phyloP scores from a whole-genome alignment of 345 rosid species.

The Tarenaya hassleriana region DNA sequence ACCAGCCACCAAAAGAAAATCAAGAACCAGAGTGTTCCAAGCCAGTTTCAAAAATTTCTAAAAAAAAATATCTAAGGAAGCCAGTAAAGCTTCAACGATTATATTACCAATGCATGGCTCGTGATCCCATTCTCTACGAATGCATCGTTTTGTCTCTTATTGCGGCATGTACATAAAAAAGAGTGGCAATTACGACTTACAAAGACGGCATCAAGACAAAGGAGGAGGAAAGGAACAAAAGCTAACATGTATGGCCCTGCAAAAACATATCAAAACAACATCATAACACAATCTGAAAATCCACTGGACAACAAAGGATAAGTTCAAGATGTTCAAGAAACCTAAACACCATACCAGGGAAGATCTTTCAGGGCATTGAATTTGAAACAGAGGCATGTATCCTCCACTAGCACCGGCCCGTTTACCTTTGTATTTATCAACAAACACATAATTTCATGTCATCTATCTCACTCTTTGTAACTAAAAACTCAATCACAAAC shows the following conservation, averaged over 20 bases:
- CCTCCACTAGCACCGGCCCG: constrained; percentile 93
- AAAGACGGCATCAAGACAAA: background rate
- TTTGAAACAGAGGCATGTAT: constrained; percentile 93
- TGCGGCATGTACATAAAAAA: background rate
- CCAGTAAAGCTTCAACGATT: background rate
- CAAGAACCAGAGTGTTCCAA: no score
- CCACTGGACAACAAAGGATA: background rate
- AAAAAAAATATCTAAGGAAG: background rate
- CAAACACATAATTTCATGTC: constrained; percentile 18
- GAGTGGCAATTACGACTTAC: background rate
- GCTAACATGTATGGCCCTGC: constrained; percentile 98
- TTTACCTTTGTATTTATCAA: constrained; percentile 46
- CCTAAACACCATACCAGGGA: constrained; percentile 53
- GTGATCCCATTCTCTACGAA: background rate
- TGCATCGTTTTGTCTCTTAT: background rate
- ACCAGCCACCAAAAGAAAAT: no score
- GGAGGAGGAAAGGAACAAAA: constrained; percentile 12
- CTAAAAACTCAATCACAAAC: no score
- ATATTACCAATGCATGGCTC: no score
- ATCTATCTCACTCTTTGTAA: background rate
- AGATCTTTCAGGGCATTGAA: constrained; percentile 90
- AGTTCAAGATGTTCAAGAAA: background rate
- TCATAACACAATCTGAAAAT: background rate
- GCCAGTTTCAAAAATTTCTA: background rate
- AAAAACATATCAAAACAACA: constrained; percentile 17